Conservation (phyloP, 1,284 basidiomycete genomes). For the Ceratorhiza oryzae-sativae region DNA sequence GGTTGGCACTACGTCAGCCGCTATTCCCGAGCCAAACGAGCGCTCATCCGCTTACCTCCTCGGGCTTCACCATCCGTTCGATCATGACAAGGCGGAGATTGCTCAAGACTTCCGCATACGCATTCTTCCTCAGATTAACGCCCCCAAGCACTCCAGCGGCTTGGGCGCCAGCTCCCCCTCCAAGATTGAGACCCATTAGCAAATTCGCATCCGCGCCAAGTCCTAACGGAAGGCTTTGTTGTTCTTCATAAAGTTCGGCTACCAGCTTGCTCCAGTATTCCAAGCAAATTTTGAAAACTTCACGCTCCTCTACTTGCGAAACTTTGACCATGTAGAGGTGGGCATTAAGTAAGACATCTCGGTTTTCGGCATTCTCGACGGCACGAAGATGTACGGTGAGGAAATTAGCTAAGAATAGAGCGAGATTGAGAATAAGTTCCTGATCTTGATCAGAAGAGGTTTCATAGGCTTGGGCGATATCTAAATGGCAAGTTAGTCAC, state of each 20-base stretch:
- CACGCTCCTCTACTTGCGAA: constrained; percentile 96
- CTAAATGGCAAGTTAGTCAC: constrained; percentile 44
- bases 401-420: constrained; percentile 97
- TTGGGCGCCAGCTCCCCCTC: constrained; percentile 58
- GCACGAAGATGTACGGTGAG: constrained; percentile 89
- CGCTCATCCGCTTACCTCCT: constrained; percentile 72
- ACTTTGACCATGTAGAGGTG: constrained; percentile 99
- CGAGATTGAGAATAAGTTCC: constrained; percentile 96
- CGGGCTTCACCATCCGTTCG: constrained; percentile 99
- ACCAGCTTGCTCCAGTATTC: constrained; percentile 99
- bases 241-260: constrained; percentile 97
- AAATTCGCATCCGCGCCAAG: constrained; percentile 76
- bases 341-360: constrained; percentile 93
- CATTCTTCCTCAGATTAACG: constrained; percentile 87
- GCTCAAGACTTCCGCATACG: constrained; percentile 93
- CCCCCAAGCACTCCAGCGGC: constrained; percentile 67
- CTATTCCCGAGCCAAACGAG: background rate
- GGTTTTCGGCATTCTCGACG: constrained; percentile 90
- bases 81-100: constrained; percentile 97
- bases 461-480: constrained; percentile 92
- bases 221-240: constrained; percentile 83
- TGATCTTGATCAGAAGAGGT: constrained; percentile 93
- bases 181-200: constrained; percentile 91
- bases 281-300: constrained; percentile 99
- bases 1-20: constrained; percentile 11